Conservation (phyloP, 2,329 filamentous ascomycete genomes). For the Corynespora cassiicola region DNA sequence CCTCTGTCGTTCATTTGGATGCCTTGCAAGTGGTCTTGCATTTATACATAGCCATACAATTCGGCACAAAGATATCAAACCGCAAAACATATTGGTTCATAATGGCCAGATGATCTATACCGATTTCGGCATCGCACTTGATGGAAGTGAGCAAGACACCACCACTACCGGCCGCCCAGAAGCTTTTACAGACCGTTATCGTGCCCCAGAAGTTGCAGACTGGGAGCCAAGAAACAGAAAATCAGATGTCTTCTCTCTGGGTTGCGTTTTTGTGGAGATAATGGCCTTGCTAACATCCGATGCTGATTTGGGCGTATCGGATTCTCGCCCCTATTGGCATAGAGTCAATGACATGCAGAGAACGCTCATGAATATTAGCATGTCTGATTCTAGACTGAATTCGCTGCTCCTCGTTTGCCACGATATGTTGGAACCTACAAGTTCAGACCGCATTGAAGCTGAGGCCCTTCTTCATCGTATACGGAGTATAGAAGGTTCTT, state of each 20-base stretch:
- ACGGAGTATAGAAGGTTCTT: constrained; percentile 6
- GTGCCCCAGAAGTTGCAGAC: constrained; percentile 17
- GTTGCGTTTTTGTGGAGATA: constrained; percentile 19
- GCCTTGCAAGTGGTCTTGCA: constrained; percentile 11
- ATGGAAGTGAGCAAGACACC: constrained; percentile 5
- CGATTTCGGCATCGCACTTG: constrained; percentile 16
- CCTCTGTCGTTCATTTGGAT: constrained; percentile 9
- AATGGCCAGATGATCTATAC: constrained; percentile 11
- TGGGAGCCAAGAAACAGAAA: constrained; percentile 9
- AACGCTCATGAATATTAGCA: too few relatives aligned
- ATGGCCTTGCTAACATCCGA: too few relatives aligned
- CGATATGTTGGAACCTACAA: too few relatives aligned
- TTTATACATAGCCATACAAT: constrained; percentile 11
- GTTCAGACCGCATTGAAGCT: too few relatives aligned
- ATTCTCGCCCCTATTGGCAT: too few relatives aligned
- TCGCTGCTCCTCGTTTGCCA: too few relatives aligned
- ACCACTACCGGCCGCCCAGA: constrained; percentile 13
- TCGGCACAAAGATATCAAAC: constrained; percentile 21
- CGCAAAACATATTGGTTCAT: constrained; percentile 17
- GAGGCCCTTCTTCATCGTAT: neutral
- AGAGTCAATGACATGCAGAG: too few relatives aligned
- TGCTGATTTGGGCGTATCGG: too few relatives aligned
- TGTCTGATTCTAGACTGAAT: too few relatives aligned
- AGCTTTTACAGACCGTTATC: constrained; percentile 12
- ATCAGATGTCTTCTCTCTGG: constrained; percentile 16